Evolutionary conservation across 176 grass and related monocot species (phyloP).

Genomic region (Coix lacrymajobi): DNA sequence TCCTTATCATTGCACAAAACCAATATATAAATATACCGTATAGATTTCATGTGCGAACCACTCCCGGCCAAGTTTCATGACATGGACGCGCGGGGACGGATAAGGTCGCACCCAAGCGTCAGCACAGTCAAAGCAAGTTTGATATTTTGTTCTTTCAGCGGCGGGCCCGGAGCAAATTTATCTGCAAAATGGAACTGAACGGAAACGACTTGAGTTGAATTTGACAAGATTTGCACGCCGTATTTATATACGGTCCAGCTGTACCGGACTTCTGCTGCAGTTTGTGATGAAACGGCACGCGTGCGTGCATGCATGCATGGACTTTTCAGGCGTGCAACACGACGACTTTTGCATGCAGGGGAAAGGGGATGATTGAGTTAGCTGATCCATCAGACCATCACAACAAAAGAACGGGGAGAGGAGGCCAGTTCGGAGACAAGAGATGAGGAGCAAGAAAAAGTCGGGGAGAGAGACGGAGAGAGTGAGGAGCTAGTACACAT

Average conservation of each 20-base stretch:
- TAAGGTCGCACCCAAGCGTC: conserved; percentile 3
- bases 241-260: not conserved
- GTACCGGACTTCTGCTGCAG: no score
- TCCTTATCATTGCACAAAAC: not conserved
- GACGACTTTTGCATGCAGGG: not conserved
- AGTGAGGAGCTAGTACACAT: not conserved
- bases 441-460: not conserved
- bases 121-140: not conserved
- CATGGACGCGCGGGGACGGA: not conserved
- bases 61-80: not conserved
- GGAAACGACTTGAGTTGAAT: not conserved
- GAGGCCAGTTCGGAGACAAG: not conserved
- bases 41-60: no score
- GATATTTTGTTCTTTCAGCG: not conserved
- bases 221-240: not conserved
- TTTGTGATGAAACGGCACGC: not conserved
- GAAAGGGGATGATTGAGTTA: not conserved
- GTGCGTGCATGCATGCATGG: not conserved
- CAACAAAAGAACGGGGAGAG: not conserved
- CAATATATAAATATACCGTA: no score
- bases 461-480: not conserved
- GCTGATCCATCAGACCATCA: conserved; percentile 7
- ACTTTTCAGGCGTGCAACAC: not conserved
- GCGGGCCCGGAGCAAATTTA: not conserved
- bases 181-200: not conserved